Conservation (phyloP, 768 basidiomycete genomes). For the Suillus americanus region DNA sequence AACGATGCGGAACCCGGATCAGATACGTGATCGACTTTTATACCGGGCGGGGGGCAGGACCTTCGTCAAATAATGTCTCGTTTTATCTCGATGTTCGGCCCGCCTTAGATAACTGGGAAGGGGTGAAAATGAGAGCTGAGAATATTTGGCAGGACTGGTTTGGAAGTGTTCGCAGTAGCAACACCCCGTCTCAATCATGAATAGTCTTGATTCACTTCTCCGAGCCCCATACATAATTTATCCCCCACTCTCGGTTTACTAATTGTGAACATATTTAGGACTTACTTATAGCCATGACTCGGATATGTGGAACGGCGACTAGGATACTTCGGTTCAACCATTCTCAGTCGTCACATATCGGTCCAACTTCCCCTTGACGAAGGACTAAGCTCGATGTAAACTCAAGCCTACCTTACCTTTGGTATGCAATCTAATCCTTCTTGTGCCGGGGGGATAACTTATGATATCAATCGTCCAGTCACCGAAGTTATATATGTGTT, state of each 20-base stretch:
- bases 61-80: constrained; percentile 57
- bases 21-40: constrained; percentile 99
- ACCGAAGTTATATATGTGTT: neutral
- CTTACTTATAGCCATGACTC: neutral
- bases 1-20: constrained; percentile 85
- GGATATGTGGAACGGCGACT: neutral
- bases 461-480: neutral
- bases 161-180: constrained; percentile 19
- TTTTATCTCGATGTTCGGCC: constrained; percentile 96
- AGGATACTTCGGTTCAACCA: neutral
- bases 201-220: constrained; percentile 2
- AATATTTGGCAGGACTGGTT: constrained; percentile 48
- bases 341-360: neutral
- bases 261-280: constrained; percentile 14
- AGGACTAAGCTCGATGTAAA: neutral
- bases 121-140: constrained; percentile 77
- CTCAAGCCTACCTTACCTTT: neutral
- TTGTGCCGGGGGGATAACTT: neutral
- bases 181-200: constrained; percentile 16
- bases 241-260: constrained; percentile 1
- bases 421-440: neutral
- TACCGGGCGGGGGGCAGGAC: constrained; percentile 61
- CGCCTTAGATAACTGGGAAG: constrained; percentile 92
- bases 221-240: neutral
- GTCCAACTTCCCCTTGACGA: neutral